Base-by-base conservation (phyloP, 1,284 basidiomycete species). In the Microstroma glucosiphilum region DNA sequence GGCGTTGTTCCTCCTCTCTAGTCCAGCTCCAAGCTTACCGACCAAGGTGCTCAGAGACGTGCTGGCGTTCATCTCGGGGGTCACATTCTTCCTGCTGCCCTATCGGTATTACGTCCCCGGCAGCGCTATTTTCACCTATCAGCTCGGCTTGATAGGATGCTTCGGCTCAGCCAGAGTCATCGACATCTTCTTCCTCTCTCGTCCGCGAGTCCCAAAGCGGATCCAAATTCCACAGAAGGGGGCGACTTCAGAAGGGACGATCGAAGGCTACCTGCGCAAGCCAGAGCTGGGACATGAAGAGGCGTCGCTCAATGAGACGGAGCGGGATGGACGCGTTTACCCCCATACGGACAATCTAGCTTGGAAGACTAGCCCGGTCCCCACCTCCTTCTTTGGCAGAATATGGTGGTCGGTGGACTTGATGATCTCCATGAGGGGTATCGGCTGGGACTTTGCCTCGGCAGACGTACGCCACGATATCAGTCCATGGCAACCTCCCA, bases 341-440 rank as follows among this genome's bases (percentile, higher is more conserved):
- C 43, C 43, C 6, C 17, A 21, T n/a, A 48, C 43, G 43, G 43
- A 48, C 43, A 48, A 48, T 21, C 12, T 48, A 17, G 15, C 43
- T 21, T 48, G 43, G 43, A 17, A 21, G 43, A 48, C 15, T 17
- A 21, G 21, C 12, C 17, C 43, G 3, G 17, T n/a, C 43, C 43
- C 43, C 17, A 17, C 15, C 17, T n/a, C 43, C 43, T 15, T 60
- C 25, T 13, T 15, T 11, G 19, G 25, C n/a, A 25, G 59, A 26
- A 23, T 60, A 13, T 71, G 69, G 69, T 71, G 68, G 67, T 65
- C 69, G 40, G 59, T 71, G 1, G 69, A 71, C 21, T 60, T 71
- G 13, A 65, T 71, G 67, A 71, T 71, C 57, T 65, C 65, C 60
- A 71, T 71, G 69, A 62, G 69, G 23, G 69, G 69, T 8, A 67